A percentile compares a stretch with the other conserved stretches of the same genome.
Evolutionary conservation across 2,329 filamentous ascomycete genomes (phyloP).

Genomic region (Diaporthe ampelina): DNA sequence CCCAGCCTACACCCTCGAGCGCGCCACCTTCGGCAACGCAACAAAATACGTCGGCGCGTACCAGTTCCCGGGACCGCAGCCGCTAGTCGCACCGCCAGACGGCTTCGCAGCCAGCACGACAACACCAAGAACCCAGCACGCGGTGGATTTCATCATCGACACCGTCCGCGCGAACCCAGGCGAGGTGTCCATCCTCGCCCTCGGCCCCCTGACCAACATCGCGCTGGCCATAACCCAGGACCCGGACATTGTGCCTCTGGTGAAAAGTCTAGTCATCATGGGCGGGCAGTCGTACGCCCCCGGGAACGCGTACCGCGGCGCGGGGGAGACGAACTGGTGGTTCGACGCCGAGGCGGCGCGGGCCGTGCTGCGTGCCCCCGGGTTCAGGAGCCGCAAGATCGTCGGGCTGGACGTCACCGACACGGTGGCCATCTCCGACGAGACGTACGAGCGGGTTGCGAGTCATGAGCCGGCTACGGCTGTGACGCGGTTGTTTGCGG

Average conservation of each 20-base stretch:
- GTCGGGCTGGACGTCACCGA: constrained; percentile 17
- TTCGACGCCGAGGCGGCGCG: constrained; percentile 18
- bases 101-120: background rate
- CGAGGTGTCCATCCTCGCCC: constrained; percentile 9
- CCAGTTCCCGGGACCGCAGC: background rate
- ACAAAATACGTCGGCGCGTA: background rate
- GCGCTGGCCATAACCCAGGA: constrained; percentile 5
- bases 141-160: constrained; percentile 1
- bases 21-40: background rate
- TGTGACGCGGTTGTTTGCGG: background rate
- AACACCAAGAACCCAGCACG: background rate
- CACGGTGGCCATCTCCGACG: constrained; percentile 2
- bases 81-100: background rate
- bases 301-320: constrained; percentile 23
- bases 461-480: constrained; percentile 4
- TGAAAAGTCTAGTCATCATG: background rate
- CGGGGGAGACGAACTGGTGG: constrained; percentile 22
- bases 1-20: background rate
- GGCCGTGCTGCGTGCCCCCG: background rate
- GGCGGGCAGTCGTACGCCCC: constrained; percentile 1
- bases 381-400: background rate
- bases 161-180: background rate
- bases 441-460: background rate
- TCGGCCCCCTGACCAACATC: constrained; percentile 13
- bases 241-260: background rate